phyloP scores from a whole-genome alignment of 495 filamentous ascomycete genomes.

The Hypomontagnella submonticulosa region DNA sequence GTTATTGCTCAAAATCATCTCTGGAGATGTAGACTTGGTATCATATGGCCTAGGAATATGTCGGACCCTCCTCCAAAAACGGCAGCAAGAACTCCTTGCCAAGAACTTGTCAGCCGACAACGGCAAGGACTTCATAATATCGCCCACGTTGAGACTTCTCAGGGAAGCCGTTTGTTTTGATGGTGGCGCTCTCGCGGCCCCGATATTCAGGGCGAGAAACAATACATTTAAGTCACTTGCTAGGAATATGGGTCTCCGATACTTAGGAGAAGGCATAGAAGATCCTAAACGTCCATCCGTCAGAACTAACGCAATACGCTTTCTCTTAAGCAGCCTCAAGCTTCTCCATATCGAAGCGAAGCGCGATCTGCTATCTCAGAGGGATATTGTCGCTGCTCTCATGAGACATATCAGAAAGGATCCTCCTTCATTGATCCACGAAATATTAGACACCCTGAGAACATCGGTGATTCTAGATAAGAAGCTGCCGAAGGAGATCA shows the following conservation, averaged over 20 bases:
- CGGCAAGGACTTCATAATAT: constrained; percentile 84
- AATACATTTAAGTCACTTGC: constrained; percentile 79
- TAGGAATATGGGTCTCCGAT: constrained; percentile 66
- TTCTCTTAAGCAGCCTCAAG: constrained; percentile 77
- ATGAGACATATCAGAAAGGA: constrained; percentile 78
- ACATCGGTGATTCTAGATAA: constrained; percentile 74
- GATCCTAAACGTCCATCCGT: constrained; percentile 72
- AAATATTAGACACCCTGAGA: constrained; percentile 73
- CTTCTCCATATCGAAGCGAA: constrained; percentile 77
- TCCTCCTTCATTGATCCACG: constrained; percentile 71
- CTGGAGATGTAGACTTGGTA: constrained; percentile 73
- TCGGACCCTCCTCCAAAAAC: constrained; percentile 76
- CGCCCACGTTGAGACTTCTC: constrained; percentile 81
- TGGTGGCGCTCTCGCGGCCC: constrained; percentile 77
- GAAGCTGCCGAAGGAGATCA: constrained; percentile 73
- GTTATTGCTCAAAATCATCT: constrained; percentile 78
- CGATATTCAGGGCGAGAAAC: constrained; percentile 74
- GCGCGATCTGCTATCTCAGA: constrained; percentile 77
- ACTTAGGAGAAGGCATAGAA: constrained; percentile 63
- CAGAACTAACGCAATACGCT: constrained; percentile 78
- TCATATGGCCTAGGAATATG: constrained; percentile 77
- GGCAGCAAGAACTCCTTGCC: constrained; percentile 76
- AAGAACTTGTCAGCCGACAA: constrained; percentile 77
- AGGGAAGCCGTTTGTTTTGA: constrained; percentile 83
- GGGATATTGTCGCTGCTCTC: constrained; percentile 73